phyloP scores from a whole-genome alignment of 1,284 basidiomycete species.

The Sporisorium iseilematis-ciliati region DNA sequence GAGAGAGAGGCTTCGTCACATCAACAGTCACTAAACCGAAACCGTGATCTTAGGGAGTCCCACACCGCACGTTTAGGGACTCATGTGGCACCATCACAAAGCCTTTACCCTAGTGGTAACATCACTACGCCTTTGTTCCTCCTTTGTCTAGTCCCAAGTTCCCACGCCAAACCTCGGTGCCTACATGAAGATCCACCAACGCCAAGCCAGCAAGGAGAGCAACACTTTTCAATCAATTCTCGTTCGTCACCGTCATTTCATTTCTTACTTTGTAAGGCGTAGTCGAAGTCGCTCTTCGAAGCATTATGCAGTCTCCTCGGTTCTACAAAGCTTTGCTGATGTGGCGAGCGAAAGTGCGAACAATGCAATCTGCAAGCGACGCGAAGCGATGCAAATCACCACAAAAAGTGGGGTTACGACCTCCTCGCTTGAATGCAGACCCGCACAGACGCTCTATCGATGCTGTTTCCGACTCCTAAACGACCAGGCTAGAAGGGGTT shows the following conservation, averaged over 20 bases:
- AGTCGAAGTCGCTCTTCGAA: not conserved
- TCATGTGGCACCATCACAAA: not conserved
- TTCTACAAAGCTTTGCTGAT: too few species aligned
- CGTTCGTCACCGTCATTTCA: not conserved
- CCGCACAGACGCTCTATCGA: not conserved
- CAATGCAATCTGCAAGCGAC: conserved; percentile 2
- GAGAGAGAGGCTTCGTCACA: too few species aligned
- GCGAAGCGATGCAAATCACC: conserved; percentile 15
- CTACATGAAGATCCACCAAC: conserved; percentile 6
- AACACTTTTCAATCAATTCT: not conserved
- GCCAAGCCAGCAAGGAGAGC: not conserved
- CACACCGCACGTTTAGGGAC: too few species aligned
- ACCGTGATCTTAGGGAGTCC: too few species aligned
- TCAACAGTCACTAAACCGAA: too few species aligned
- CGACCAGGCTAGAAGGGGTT: too few species aligned
- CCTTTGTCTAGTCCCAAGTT: not conserved
- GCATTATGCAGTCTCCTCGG: not conserved
- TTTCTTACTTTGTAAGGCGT: not conserved
- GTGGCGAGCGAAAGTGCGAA: too few species aligned
- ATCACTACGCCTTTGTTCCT: not conserved
- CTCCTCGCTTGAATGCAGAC: not conserved
- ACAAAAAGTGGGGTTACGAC: not conserved
- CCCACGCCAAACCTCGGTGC: not conserved
- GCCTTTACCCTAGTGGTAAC: not conserved
- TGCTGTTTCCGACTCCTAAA: not conserved